Conservation (phyloP, 306 rosid genomes). For the Herpetospermum pedunculosum region DNA sequence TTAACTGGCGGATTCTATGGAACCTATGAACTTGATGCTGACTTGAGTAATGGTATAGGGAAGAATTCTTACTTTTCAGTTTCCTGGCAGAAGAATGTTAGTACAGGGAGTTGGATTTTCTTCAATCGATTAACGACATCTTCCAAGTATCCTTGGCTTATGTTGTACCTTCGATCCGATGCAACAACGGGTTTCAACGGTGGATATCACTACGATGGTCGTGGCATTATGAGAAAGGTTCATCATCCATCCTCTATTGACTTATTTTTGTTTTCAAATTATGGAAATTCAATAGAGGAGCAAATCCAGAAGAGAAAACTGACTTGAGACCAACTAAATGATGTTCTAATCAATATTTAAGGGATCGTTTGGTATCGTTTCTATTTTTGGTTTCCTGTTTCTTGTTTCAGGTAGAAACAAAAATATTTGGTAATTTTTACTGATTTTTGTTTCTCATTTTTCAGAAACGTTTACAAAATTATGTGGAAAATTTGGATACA, state of each 20-base stretch:
- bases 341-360: no score
- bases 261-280: background rate
- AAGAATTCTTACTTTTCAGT: slow-evolving; percentile 36
- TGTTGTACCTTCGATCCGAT: slow-evolving; percentile 46
- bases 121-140: slow-evolving; percentile 29
- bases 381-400: no score
- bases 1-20: slow-evolving; percentile 41
- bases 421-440: no score
- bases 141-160: slow-evolving; percentile 45
- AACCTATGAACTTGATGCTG: slow-evolving; percentile 46
- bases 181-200: slow-evolving; percentile 38
- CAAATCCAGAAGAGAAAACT: background rate
- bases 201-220: slow-evolving; percentile 40
- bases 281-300: background rate
- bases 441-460: no score
- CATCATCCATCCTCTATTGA: background rate
- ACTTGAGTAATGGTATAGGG: slow-evolving; percentile 19
- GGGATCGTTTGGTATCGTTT: no score
- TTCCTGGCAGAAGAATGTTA: slow-evolving; percentile 34
- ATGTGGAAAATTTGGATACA: no score
- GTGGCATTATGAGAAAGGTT: slow-evolving; percentile 43
- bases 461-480: no score
- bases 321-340: no score
- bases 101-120: slow-evolving; percentile 45
- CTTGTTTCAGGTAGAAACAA: no score